Percentiles rank a stretch among this genome's conserved stretches.
Conservation (phyloP, 768 basidiomycete genomes). For the Gyrodon lividus region DNA sequence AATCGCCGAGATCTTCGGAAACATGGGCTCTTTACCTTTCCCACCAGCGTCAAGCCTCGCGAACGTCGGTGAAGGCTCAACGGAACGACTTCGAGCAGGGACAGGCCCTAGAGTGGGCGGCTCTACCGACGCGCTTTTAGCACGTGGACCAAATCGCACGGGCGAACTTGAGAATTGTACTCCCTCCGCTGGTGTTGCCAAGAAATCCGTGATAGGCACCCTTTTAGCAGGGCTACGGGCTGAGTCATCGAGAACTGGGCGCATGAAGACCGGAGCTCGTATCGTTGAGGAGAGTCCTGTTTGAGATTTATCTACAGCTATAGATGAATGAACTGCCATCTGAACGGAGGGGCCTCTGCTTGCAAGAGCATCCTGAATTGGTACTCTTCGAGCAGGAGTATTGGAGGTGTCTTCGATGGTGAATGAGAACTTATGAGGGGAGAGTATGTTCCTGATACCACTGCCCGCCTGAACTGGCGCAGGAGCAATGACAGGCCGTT, state of each 20-base stretch:
- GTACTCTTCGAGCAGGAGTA: constrained; percentile 67
- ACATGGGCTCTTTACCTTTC: constrained; percentile 20
- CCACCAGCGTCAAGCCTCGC: constrained; percentile 8
- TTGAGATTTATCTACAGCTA: constrained; percentile 19
- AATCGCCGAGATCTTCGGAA: constrained; percentile 13
- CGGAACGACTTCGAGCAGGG: constrained; percentile 29
- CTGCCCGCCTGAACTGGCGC: constrained; percentile 26
- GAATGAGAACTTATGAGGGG: constrained; percentile 36
- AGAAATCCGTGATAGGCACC: constrained; percentile 28
- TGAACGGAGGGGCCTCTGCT: constrained; percentile 50
- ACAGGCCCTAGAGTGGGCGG: constrained; percentile 21
- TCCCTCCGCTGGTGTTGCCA: constrained; percentile 26
- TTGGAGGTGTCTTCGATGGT: constrained; percentile 39
- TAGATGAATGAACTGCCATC: constrained; percentile 40
- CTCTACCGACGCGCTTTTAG: constrained; percentile 37
- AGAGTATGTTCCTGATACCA: constrained; percentile 11
- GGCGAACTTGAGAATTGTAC: constrained; percentile 13
- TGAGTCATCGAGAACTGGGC: constrained; percentile 37
- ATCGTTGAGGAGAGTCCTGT: constrained; percentile 12
- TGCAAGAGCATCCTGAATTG: constrained; percentile 49
- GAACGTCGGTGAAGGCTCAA: constrained; percentile 19
- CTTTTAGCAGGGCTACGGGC: constrained; percentile 37
- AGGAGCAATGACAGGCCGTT: constrained; percentile 29
- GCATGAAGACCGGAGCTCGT: constrained; percentile 40
- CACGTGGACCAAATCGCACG: constrained; percentile 16